phyloP scores from a whole-genome alignment of 2,329 filamentous ascomycete genomes.

The Cladosporium oxysporum region DNA sequence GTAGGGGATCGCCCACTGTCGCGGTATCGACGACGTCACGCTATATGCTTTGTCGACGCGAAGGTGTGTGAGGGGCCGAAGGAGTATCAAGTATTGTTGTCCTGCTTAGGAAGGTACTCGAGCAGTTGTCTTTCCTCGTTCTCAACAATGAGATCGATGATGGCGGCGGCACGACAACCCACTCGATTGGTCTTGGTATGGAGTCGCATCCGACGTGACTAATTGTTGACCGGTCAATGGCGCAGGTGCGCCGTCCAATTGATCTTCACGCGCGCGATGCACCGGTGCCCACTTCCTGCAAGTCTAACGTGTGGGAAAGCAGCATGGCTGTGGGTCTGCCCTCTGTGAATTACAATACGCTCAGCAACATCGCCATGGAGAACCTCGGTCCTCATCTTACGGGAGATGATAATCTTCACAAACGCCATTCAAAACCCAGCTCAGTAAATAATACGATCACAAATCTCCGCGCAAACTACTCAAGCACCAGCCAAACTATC shows the following conservation, averaged over 20 bases:
- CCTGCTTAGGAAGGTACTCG: not conserved
- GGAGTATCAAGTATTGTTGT: not conserved
- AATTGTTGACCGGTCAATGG: constrained; percentile 7
- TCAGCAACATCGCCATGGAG: not conserved
- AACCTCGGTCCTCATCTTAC: not conserved
- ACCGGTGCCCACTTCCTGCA: not conserved
- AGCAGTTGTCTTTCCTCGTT: not conserved
- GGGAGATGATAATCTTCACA: not conserved
- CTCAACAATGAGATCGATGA: not conserved
- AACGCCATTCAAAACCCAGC: not conserved
- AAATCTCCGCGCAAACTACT: not conserved
- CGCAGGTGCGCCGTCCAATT: not conserved
- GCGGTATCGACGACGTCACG: not conserved
- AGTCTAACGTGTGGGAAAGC: not conserved
- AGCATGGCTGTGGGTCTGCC: constrained; percentile 1
- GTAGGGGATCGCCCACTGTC: not conserved
- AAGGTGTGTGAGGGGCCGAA: constrained; percentile 4
- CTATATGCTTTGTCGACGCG: not conserved
- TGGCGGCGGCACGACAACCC: not conserved
- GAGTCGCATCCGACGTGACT: not conserved
- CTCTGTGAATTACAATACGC: not conserved
- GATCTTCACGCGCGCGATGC: not conserved
- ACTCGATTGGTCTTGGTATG: not conserved
- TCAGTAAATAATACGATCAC: not conserved
- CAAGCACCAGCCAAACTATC: not conserved